phyloP scores from a whole-genome alignment of 2,329 filamentous ascomycete genomes.

The Microsporum audouinii region DNA sequence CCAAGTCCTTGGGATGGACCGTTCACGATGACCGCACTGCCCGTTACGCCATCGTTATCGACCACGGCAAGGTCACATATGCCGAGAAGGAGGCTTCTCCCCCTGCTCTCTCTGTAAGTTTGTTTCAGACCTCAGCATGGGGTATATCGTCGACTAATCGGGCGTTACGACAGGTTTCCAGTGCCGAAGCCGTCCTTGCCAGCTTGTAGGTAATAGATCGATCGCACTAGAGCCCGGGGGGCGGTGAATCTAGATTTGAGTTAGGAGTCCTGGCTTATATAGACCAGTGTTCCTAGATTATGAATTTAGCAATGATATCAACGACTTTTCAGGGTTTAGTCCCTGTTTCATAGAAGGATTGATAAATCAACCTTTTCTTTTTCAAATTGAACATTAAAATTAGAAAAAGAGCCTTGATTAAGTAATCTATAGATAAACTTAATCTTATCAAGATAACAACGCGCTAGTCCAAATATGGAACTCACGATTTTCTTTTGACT shows the following conservation, averaged over 20 bases:
- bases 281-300: background rate
- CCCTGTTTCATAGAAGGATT: background rate
- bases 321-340: background rate
- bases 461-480: background rate
- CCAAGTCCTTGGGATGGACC: conserved; percentile 66
- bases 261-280: background rate
- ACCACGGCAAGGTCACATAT: conserved; percentile 73
- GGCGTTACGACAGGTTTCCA: conserved; percentile 25
- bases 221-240: background rate
- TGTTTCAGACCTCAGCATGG: background rate
- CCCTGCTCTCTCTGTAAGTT: conserved; percentile 18
- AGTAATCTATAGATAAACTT: background rate
- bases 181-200: conserved; percentile 29
- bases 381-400: background rate
- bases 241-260: background rate
- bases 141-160: background rate
- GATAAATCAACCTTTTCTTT: background rate
- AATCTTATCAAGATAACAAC: background rate
- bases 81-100: conserved; percentile 55
- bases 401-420: background rate
- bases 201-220: conserved; percentile 23
- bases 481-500: background rate
- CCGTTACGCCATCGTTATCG: conserved; percentile 69
- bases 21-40: conserved; percentile 59
- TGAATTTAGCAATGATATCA: background rate